Evolutionary conservation across 2,329 filamentous ascomycete genomes (phyloP).

Genomic region (Ceratocystis alfenasii): DNA sequence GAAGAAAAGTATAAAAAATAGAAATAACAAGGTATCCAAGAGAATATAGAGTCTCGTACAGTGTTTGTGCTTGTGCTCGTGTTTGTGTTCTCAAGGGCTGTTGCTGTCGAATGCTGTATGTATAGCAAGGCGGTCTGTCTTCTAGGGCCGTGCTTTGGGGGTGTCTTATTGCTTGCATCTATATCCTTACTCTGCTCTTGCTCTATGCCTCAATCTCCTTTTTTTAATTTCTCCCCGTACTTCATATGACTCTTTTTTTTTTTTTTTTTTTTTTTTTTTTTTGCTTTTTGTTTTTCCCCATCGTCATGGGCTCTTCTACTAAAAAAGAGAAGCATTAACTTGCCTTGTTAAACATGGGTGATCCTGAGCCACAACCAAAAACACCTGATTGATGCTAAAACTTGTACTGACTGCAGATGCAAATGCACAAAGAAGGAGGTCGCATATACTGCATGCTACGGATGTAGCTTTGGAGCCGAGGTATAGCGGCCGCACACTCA

Average conservation of each 20-base stretch:
- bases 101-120: background rate
- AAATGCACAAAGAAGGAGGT: constrained; percentile 6
- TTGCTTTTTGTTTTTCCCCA: background rate
- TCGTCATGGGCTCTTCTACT: background rate
- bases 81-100: background rate
- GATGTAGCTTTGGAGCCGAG: background rate
- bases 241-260: background rate
- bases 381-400: background rate
- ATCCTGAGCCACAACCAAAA: background rate
- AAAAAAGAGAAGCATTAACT: no score
- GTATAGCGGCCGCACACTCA: background rate
- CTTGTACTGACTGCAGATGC: background rate
- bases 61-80: background rate
- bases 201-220: background rate
- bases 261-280: background rate
- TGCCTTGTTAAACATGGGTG: no score
- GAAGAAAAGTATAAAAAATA: background rate
- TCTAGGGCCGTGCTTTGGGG: background rate
- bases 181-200: background rate
- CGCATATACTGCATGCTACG: background rate
- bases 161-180: background rate
- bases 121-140: background rate
- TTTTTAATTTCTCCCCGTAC: background rate
- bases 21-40: background rate
- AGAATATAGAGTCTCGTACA: background rate